These are phyloP conservation scores for Earliella scabrosa DNA, from an alignment of 1,284 basidiomycete genomes.

Conservation along the genomic window DNA sequence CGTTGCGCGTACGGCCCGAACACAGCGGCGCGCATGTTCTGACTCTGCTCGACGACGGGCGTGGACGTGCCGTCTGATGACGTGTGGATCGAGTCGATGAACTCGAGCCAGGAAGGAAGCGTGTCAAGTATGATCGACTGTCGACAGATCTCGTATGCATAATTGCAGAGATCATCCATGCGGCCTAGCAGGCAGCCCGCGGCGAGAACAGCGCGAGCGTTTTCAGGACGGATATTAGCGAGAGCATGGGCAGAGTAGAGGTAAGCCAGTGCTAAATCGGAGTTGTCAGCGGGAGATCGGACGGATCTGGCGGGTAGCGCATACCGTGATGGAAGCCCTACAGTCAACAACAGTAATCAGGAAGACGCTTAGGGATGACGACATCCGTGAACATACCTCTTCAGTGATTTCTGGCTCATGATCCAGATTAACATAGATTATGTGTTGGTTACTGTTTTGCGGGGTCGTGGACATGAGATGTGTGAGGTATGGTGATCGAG, in stretches of 20 bases:
- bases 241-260: constrained; percentile 77
- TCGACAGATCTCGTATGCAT: constrained; percentile 78
- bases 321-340: constrained; percentile 72
- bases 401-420: constrained; percentile 81
- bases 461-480: constrained; percentile 82
- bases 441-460: constrained; percentile 60
- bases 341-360: background rate
- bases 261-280: constrained; percentile 67
- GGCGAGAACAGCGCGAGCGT: constrained; percentile 82
- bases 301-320: constrained; percentile 38
- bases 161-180: constrained; percentile 81
- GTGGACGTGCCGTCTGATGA: constrained; percentile 55
- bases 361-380: background rate
- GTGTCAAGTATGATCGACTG: constrained; percentile 75
- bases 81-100: constrained; percentile 64
- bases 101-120: constrained; percentile 77
- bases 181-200: constrained; percentile 82
- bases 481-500: constrained; percentile 83
- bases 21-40: constrained; percentile 51
- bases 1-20: constrained; percentile 74
- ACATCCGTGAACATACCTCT: constrained; percentile 67
- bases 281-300: background rate
- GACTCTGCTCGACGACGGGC: constrained; percentile 45
- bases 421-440: constrained; percentile 75
- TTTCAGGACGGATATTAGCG: constrained; percentile 68